Percentiles rank a stretch among this genome's conserved stretches.
These are phyloP conservation scores for Onygenales sp. DNA, from an alignment of 2,329 filamentous ascomycete species.

Conservation along the genomic window DNA sequence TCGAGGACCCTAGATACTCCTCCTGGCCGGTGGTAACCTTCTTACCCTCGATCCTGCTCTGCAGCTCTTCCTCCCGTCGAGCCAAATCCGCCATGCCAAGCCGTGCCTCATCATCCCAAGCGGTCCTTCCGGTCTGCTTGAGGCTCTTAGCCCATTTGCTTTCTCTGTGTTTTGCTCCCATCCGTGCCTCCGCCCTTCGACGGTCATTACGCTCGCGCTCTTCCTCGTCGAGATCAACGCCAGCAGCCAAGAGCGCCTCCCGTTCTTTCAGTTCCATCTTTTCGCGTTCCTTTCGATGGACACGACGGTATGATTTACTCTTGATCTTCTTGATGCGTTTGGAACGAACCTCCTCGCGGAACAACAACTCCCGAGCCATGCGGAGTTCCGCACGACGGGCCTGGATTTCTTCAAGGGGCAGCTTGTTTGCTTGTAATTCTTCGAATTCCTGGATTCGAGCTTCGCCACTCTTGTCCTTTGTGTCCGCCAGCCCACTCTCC, in stretches of 20 bases:
- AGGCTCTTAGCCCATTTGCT: constrained; percentile 88
- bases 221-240: constrained; percentile 52
- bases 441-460: constrained; percentile 60
- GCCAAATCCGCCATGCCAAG: constrained; percentile 72
- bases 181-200: constrained; percentile 69
- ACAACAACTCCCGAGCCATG: constrained; percentile 72
- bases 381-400: constrained; percentile 66
- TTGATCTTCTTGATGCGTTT: constrained; percentile 99
- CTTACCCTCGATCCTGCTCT: constrained; percentile 68
- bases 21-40: constrained; percentile 52
- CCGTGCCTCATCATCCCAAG: constrained; percentile 83
- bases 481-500: constrained; percentile 64
- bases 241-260: constrained; percentile 49
- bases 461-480: constrained; percentile 51
- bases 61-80: constrained; percentile 69
- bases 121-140: constrained; percentile 66
- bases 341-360: constrained; percentile 76
- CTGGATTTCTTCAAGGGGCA: constrained; percentile 63
- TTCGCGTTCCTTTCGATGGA: constrained; percentile 73
- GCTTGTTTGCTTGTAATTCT: constrained; percentile 59
- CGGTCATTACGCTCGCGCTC: constrained; percentile 61
- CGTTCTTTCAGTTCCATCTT: constrained; percentile 48
- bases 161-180: constrained; percentile 75
- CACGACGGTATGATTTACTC: constrained; percentile 85
- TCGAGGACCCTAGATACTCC: constrained; percentile 39